Conservation (phyloP, 441 rosid genomes). For the Croton setiger region DNA sequence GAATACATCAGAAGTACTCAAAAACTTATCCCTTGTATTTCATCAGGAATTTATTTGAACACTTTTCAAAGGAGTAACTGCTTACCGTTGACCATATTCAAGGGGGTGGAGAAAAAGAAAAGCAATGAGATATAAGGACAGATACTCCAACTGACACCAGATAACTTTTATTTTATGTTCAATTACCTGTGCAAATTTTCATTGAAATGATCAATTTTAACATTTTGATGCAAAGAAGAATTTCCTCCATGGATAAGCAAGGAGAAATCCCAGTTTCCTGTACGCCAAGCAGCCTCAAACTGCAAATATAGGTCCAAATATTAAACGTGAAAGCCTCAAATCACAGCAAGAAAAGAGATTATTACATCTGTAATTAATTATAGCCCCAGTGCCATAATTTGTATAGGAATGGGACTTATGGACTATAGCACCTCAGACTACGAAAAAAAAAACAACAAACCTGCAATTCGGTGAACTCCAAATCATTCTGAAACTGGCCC, state of each 20-base stretch:
- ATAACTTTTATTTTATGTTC: constrained; percentile 7
- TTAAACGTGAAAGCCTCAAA: constrained; percentile 12
- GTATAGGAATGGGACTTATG: neutral
- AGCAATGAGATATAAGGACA: neutral
- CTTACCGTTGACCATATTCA: no score
- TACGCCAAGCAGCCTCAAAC: constrained; percentile 99
- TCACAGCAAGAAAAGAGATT: neutral
- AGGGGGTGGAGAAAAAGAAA: neutral
- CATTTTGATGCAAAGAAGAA: constrained; percentile 41
- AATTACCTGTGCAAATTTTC: constrained; percentile 82
- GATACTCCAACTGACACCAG: neutral
- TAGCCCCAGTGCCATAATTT: neutral
- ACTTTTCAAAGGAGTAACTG: neutral
- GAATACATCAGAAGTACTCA: neutral
- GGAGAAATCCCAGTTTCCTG: constrained; percentile 98
- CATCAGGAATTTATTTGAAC: neutral
- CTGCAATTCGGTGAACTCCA: constrained; percentile 90
- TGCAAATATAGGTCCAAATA: constrained; percentile 34
- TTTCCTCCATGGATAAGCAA: constrained; percentile 47
- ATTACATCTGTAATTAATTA: neutral
- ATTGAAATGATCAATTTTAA: constrained; percentile 59
- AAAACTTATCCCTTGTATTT: neutral
- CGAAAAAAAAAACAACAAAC: constrained; percentile 34
- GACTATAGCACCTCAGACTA: neutral
- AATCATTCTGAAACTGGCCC: constrained; percentile 68